A percentile compares a stretch with the other conserved stretches of the same genome.
These are phyloP conservation scores for Solanum lycopersicoides DNA, from an alignment of 257 asterid species.

Conservation along the genomic window DNA sequence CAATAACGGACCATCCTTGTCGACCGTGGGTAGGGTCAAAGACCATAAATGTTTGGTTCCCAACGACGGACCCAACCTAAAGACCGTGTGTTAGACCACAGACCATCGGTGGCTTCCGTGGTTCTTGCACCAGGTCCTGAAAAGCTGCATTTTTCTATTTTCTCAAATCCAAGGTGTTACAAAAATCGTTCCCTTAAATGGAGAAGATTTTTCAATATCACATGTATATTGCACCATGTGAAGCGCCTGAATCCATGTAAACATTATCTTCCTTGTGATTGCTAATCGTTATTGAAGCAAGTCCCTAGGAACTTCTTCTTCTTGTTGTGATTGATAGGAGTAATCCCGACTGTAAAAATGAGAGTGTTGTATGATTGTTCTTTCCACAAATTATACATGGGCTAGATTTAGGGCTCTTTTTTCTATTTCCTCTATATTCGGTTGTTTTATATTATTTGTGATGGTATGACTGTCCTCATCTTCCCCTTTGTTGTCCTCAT, in stretches of 20 bases:
- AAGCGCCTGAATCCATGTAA: neutral
- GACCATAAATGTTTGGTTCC: neutral
- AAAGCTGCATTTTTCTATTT: too few relatives aligned
- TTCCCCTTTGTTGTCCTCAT: neutral
- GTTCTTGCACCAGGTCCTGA: too few relatives aligned
- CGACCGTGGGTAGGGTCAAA: neutral
- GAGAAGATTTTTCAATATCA: neutral
- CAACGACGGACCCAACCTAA: neutral
- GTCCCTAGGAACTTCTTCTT: neutral
- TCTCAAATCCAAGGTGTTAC: neutral
- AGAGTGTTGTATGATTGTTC: neutral
- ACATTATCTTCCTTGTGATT: too few relatives aligned
- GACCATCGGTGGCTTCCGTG: too few relatives aligned
- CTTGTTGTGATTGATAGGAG: neutral
- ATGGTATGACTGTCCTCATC: neutral
- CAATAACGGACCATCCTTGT: neutral
- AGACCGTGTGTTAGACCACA: too few relatives aligned
- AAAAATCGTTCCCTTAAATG: neutral
- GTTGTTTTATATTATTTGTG: neutral
- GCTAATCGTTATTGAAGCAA: neutral
- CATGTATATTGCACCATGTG: neutral
- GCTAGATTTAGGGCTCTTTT: neutral
- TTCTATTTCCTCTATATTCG: neutral
- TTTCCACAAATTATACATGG: neutral
- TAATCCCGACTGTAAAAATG: too few relatives aligned